Evolutionary conservation across 148 eudicot species (phyloP), one percentile per base, ranked within the genome.

Genomic region (Vaccinium darrowii): DNA sequence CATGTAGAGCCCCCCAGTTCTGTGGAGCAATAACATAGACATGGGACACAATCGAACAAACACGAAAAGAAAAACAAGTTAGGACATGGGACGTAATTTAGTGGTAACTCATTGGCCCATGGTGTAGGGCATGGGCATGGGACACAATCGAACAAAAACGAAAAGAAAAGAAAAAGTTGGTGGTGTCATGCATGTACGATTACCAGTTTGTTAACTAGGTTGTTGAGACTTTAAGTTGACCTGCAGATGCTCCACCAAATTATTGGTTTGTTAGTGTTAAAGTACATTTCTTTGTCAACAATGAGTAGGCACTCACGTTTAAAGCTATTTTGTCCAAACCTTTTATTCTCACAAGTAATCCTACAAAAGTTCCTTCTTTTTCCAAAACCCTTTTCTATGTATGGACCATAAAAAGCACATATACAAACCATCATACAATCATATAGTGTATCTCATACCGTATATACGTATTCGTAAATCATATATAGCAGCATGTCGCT

Each of bases 271-370:
- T n/a, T 25, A 3, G 10, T 10, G 18, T n/a, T 18, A 2, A 74
- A 74, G 52, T 39, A 74, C 78, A 15, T 39, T 8, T 76, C 54
- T 47, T 49, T 50, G 57, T 50, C 80, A 23, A 51, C 56, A 23
- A 78, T 78, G 81, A 51, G 81, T 14, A 50, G 81, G 62, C 56
- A 33, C 81, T 78, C 81, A 53, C 81, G 43, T 78, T 47, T 27
- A 27, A 27, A 47, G 13, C 54, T 76, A 23, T 49, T 49, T 62
- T 62, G 67, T 62, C 67, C 25, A 7, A 62, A 8, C 19, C 0
- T 57, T 7, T 14, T 57, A 15, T 57, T 57, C 62, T 15, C 36
- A 33, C 36, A 33, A 33, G 36, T 33, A 1, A 36, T 36, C 39
- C 39, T 36, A 36, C 39, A 36, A 36, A 36, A 36, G 1, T 36